Conservation (phyloP, 768 basidiomycete species). For the Collybia sordida region DNA sequence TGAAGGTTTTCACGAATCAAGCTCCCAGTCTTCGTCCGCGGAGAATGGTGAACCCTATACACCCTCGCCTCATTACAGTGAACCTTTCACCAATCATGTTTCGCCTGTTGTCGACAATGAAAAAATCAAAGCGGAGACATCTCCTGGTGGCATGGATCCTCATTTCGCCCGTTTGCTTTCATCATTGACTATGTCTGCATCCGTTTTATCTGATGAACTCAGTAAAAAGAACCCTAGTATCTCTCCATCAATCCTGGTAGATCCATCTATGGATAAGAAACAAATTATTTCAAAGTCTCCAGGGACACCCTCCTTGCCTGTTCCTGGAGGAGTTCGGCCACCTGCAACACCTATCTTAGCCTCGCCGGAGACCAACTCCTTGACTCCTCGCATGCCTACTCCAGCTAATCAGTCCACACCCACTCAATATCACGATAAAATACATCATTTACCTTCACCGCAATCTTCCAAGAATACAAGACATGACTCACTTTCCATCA, state of each 20-base stretch:
- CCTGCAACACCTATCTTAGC: conserved; percentile 12
- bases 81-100: conserved; percentile 32
- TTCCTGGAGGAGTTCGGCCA: conserved; percentile 19
- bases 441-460: not conserved
- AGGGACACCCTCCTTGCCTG: conserved; percentile 1
- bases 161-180: conserved; percentile 70
- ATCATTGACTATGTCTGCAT: conserved; percentile 58
- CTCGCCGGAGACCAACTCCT: not conserved
- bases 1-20: conserved; percentile 57
- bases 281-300: conserved; percentile 17
- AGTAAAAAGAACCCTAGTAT: conserved; percentile 5
- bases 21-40: conserved; percentile 62
- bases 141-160: conserved; percentile 51
- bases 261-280: conserved; percentile 9
- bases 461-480: not conserved
- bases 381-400: conserved; percentile 1
- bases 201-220: conserved; percentile 7
- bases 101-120: conserved; percentile 33
- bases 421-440: not conserved
- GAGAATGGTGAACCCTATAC: conserved; percentile 63
- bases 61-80: conserved; percentile 59
- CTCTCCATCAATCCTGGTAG: conserved; percentile 11
- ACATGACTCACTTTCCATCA: not conserved
- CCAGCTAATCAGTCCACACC: conserved; percentile 1
- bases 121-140: conserved; percentile 21